Evolutionary conservation across 805 yeast genomes (phyloP), one percentile per base, ranked within the genome.

Genomic region (Suhomyces sp.): DNA sequence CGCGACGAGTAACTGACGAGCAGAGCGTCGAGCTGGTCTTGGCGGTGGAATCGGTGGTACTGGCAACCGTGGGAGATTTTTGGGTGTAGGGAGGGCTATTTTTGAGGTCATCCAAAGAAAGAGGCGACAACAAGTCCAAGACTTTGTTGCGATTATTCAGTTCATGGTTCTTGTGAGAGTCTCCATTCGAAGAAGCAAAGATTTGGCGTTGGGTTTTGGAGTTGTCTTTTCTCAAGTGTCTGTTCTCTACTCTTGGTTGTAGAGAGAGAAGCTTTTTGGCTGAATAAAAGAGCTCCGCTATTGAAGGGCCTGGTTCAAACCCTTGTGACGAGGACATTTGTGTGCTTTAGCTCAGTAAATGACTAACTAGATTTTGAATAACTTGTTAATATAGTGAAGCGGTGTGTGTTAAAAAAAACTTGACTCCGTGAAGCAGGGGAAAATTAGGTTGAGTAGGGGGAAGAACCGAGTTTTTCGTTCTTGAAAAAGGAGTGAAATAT

Each of bases 71-170:
- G 13, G 46, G 37, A 12, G 47, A 17, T 29, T 52, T 46, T 13
- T 44, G 47, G 43, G 45, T 44, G 27, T 48, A 46, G 15, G 57
- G 57, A 1, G 61, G 55, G 40, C 63, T 67, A 43, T 46, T 48
- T 44, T 69, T 66, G 51, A 68, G 53, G 56, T 72, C 77, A 48
- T 72, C 75, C 22, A 71, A 63, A 8, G 71, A 64, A 19, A 75
- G 61, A 9, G 79, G 79, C 55, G 75, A 72, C 49, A 75, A 62
- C 44, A 75, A 61, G 50, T 72, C 76, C 43, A 72, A 60, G 29
- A 67, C 68, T 43, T 66, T 65, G 48, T 57, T 57, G 44, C 51
- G 59, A 20, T 54, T 52, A 15, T 48, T 52, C 48, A 15, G 37
- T 7, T 19, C 17, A 31, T 39, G 47, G 29, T n/a, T 13, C 21